These are phyloP conservation scores for Iris pallida DNA, from an alignment of 116 monocot genomes.

Conservation along the genomic window DNA sequence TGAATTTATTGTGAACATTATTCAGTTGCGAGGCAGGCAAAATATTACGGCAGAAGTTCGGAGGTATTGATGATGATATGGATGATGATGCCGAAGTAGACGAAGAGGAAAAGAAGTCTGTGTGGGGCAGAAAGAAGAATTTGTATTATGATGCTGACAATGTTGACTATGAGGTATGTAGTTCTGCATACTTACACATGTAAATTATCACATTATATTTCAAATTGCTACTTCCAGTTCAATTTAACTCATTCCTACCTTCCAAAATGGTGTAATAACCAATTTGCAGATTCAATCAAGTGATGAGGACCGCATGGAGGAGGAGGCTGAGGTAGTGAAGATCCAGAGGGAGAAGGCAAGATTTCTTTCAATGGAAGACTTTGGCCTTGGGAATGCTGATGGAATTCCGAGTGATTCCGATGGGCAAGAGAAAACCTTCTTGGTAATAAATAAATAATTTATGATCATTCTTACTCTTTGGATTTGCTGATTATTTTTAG, in stretches of 20 bases:
- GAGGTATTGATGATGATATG: conserved; percentile 58
- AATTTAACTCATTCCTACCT: too few species aligned
- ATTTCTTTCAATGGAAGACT: conserved; percentile 54
- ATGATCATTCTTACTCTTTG: neutral
- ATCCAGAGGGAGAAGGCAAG: conserved; percentile 68
- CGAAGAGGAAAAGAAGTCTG: conserved; percentile 38
- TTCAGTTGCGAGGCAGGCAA: conserved; percentile 70
- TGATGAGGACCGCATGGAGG: conserved; percentile 69
- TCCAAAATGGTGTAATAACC: neutral
- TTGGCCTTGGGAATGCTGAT: conserved; percentile 61
- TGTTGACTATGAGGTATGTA: conserved; percentile 57
- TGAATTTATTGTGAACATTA: neutral
- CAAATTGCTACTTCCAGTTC: neutral
- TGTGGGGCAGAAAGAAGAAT: conserved; percentile 61
- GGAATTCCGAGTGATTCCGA: conserved; percentile 35
- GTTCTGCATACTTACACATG: neutral
- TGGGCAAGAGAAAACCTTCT: conserved; percentile 22
- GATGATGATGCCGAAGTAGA: conserved; percentile 44
- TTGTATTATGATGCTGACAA: conserved; percentile 71
- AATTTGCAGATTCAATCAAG: conserved; percentile 64
- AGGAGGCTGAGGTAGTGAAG: conserved; percentile 67
- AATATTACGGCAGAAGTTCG: conserved; percentile 61
- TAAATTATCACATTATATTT: neutral
- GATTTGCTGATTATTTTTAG: neutral
- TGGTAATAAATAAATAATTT: conserved; percentile 25